These are phyloP conservation scores for Ramaria rubella DNA, from an alignment of 768 basidiomycete species.

Conservation along the genomic window DNA sequence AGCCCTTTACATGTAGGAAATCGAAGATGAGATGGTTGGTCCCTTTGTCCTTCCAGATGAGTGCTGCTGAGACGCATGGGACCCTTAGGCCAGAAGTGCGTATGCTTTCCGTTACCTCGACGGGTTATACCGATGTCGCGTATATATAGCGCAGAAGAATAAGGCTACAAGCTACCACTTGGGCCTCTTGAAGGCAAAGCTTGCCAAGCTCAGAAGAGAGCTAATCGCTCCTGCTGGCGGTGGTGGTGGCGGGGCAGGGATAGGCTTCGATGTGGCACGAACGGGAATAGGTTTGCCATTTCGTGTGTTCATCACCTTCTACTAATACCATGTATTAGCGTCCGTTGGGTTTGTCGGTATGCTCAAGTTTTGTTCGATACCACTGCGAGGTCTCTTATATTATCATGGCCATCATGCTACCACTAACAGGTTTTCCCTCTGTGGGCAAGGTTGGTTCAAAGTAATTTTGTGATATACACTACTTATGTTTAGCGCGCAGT, in stretches of 20 bases:
- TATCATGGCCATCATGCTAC: not conserved
- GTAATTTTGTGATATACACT: not conserved
- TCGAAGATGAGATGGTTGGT: conserved; percentile 95
- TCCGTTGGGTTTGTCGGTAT: conserved; percentile 80
- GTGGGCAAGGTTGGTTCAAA: conserved; percentile 69
- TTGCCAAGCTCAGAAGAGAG: conserved; percentile 94
- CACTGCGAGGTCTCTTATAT: not conserved
- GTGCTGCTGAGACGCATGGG: not conserved
- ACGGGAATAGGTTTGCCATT: conserved; percentile 64
- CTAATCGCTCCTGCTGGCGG: conserved; percentile 72
- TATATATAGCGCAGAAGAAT: conserved; percentile 78
- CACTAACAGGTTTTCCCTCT: conserved; percentile 60
- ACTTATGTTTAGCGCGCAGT: conserved; percentile 37
- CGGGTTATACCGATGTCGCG: conserved; percentile 5
- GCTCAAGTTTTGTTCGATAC: not conserved
- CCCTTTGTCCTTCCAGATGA: conserved; percentile 1
- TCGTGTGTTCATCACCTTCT: not conserved
- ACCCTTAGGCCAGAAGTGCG: conserved; percentile 69
- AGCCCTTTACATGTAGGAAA: conserved; percentile 49
- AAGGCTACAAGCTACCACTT: conserved; percentile 95
- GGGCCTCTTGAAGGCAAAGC: conserved; percentile 95
- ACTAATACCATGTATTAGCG: conserved; percentile 43
- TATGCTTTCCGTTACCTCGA: conserved; percentile 16
- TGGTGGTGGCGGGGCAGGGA: conserved; percentile 76
- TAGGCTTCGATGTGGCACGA: conserved; percentile 97